Evolutionary conservation across 1,139 yeast species (phyloP).

Genomic region (Nakaseomyces uthaithaninus): DNA sequence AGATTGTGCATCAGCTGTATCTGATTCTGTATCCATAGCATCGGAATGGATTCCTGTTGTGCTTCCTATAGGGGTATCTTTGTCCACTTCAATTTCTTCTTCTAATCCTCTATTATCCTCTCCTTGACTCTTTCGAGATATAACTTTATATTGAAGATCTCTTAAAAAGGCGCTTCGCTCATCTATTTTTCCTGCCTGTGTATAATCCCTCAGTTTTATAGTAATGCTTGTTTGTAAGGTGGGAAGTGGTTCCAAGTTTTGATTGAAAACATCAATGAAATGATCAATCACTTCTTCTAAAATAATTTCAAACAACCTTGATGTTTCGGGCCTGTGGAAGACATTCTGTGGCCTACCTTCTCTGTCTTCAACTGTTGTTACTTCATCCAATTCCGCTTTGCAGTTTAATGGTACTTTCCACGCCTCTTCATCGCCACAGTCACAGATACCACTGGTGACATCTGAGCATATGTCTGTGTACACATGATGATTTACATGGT

Average conservation of each 20-base stretch:
- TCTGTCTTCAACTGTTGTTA: constrained; percentile 10
- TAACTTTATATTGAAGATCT: constrained; percentile 22
- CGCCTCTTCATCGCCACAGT: constrained; percentile 64
- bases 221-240: constrained; percentile 28
- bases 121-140: constrained; percentile 27
- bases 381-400: constrained; percentile 25
- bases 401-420: constrained; percentile 45
- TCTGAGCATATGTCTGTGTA: constrained; percentile 44
- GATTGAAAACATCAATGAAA: constrained; percentile 31
- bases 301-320: constrained; percentile 20
- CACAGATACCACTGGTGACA: constrained; percentile 52
- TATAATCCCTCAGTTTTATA: constrained; percentile 22
- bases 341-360: constrained; percentile 10
- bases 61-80: constrained; percentile 2
- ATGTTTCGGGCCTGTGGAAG: constrained; percentile 14
- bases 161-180: constrained; percentile 20
- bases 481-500: constrained; percentile 59
- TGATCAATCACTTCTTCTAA: constrained; percentile 29
- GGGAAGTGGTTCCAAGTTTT: constrained; percentile 30
- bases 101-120: neutral
- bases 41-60: constrained; percentile 2
- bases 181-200: constrained; percentile 20
- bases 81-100: constrained; percentile 1
- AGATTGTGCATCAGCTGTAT: neutral
- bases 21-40: constrained; percentile 1